Evolutionary conservation across 345 rosid species (phyloP), one percentile per base, ranked within the genome.

Genomic region (Lepidium aucheri): DNA sequence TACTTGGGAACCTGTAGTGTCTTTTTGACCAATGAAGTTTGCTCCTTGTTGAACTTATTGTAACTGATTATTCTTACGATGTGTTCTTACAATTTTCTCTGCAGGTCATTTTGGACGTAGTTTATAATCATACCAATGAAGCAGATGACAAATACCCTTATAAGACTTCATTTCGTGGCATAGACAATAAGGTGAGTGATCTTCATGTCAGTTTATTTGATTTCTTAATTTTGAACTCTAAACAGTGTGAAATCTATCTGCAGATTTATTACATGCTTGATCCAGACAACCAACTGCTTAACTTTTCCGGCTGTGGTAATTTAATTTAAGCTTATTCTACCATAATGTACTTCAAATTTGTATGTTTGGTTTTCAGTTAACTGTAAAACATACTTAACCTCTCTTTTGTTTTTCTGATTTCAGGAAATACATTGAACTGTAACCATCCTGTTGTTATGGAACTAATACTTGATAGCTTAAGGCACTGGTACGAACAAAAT

Each of bases 21-120:
- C 34, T 2, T 53, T 14, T 63, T 49, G 14, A 20, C 42, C 4
- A 2, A 43, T 44, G 10, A 39, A 18, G 6, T 50, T 53, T 53
- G 38, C 18, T 45, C 17, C 42, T 16, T 63, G 34, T 42, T 69
- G 13, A 41, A 15, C 41, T 13, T 43, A 50, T 22, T 54, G 45
- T 59, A 41, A 17, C 38, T 58, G 26, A 69, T 63, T 59, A 15
- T 12, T 35, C 17, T 60, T 33, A 40, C 4, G 54, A 65, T 43
- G 1, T 35, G 6, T 30, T 36, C 58, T 47, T 58, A 70, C 59
- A 41, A 8, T 50, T 52, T 67, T 6, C 32, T 63, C 52, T 72
- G 41, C 81, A 93, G 98, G 91, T 90, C 49, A 87, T 89, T 73
- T 80, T 93, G 89, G 98, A 93, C 76, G 98, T 93, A 42, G 98